Evolutionary conservation across 225 moss, liverwort and hornwort species (phyloP).

Genomic region (Pseudisothecium myosuroides): DNA sequence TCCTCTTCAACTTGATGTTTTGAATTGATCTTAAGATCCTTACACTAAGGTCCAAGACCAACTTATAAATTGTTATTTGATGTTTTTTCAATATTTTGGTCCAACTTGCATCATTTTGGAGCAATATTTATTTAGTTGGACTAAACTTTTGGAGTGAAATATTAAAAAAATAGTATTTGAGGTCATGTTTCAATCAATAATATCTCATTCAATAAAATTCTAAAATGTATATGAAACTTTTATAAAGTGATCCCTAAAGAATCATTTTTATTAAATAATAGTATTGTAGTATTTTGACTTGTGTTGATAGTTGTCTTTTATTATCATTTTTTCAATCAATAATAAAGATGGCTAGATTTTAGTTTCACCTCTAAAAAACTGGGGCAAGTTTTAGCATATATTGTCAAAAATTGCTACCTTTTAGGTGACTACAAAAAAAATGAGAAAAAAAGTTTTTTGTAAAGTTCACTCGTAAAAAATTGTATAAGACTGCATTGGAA

Average conservation of each 20-base stretch:
- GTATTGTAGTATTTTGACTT: background rate
- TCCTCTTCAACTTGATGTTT: background rate
- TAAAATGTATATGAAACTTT: too few species aligned
- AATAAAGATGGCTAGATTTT: background rate
- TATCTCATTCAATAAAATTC: background rate
- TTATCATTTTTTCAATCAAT: background rate
- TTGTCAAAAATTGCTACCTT: background rate
- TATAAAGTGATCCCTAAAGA: rapidly evolving
- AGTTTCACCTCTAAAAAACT: rapidly evolving
- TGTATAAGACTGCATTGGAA: background rate
- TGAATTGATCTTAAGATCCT: background rate
- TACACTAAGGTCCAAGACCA: background rate
- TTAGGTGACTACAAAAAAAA: too few species aligned
- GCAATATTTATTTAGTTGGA: too few species aligned
- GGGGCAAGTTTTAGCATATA: background rate
- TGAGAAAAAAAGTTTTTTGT: too few species aligned
- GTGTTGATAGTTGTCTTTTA: too few species aligned
- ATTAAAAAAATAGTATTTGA: too few species aligned
- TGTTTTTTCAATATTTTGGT: background rate
- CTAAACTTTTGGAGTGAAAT: too few species aligned
- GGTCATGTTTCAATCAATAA: background rate
- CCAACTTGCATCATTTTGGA: too few species aligned
- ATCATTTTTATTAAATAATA: background rate
- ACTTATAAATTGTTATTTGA: background rate
- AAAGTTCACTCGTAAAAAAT: rapidly evolving